phyloP scores from a whole-genome alignment of 108 stramenopile genomes.

The Asterionellopsis glacialis region DNA sequence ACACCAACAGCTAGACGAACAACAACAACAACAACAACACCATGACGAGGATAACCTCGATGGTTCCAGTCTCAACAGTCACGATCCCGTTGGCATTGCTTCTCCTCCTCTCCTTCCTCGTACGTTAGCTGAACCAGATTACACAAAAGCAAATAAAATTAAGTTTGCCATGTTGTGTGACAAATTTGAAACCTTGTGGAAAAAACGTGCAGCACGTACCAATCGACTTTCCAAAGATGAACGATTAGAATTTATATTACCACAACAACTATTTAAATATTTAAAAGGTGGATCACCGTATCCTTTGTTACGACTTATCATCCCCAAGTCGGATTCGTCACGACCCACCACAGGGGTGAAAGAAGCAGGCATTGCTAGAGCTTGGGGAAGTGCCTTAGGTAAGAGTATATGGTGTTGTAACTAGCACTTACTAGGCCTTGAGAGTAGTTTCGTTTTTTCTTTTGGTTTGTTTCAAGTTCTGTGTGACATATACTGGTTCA shows the following conservation, averaged over 20 bases:
- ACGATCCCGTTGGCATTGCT: no score
- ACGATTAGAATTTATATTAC: conserved; percentile 40
- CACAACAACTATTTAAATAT: conserved; percentile 24
- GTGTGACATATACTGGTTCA: no score
- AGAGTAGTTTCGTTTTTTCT: no score
- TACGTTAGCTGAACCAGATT: conserved; percentile 50
- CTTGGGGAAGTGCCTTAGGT: conserved; percentile 60
- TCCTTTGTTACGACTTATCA: conserved; percentile 64
- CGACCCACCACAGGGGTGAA: conserved; percentile 57
- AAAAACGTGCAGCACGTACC: conserved; percentile 16
- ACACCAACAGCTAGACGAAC: no score
- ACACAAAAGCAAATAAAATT: conserved; percentile 45
- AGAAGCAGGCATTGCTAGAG: conserved; percentile 61
- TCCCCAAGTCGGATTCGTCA: conserved; percentile 61
- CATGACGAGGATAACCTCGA: no score
- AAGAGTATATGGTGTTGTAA: no score
- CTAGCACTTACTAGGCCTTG: no score
- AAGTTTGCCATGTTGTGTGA: conserved; percentile 41
- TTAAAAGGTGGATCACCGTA: conserved; percentile 33
- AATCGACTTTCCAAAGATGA: conserved; percentile 13
- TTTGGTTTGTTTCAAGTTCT: no score
- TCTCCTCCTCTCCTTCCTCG: no score
- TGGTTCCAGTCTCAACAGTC: no score
- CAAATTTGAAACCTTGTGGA: conserved; percentile 58
- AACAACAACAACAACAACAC: no score